These are phyloP conservation scores for Solanum habrochaites DNA, from an alignment of 257 asterid species.

Conservation along the genomic window DNA sequence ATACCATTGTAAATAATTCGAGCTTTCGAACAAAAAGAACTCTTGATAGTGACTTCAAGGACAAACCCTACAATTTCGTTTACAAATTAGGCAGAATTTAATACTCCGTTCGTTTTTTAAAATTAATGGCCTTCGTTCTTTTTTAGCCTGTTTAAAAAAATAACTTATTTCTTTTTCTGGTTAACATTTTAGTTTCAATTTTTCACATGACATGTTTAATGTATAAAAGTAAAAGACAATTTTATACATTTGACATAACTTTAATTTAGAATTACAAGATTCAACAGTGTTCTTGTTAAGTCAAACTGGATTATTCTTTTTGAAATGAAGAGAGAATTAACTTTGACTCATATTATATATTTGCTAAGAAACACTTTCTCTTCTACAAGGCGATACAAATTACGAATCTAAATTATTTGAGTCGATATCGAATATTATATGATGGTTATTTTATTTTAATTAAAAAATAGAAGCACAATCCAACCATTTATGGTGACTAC, in stretches of 20 bases:
- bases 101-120: no score
- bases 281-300: no score
- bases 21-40: not conserved
- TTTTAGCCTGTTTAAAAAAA: no score
- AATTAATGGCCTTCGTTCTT: no score
- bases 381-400: not conserved
- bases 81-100: not conserved
- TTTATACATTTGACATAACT: no score
- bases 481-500: not conserved
- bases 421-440: not conserved
- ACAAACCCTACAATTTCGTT: not conserved
- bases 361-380: no score
- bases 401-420: not conserved
- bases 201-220: no score
- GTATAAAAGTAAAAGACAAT: no score
- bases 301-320: no score
- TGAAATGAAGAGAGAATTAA: fast-evolving
- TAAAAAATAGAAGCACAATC: not conserved
- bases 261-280: no score
- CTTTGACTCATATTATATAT: not conserved
- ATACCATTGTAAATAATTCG: not conserved
- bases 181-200: no score
- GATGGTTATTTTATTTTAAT: not conserved
- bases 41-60: not conserved
- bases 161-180: no score